A percentile compares a stretch with the other conserved stretches of the same genome.
Evolutionary conservation across 164 flowering plant species (phyloP).

Genomic region (Houttuynia cordata): DNA sequence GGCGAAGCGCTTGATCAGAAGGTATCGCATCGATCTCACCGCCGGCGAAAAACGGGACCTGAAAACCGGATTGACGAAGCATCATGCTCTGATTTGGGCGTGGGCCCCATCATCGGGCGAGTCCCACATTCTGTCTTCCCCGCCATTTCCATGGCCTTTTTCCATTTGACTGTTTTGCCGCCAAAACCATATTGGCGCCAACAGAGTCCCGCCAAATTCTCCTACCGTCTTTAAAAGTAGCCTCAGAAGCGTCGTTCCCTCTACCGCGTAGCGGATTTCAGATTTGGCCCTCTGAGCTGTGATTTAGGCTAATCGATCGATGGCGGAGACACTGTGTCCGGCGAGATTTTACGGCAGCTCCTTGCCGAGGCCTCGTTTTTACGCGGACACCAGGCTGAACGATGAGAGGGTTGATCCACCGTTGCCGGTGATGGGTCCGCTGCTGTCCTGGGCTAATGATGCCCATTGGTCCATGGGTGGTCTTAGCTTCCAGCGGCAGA

Average conservation of each 20-base stretch:
- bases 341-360: slow-evolving; percentile 85
- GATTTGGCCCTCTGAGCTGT: neutral
- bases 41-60: neutral
- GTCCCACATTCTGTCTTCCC: too few relatives aligned
- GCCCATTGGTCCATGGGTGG: slow-evolving; percentile 99
- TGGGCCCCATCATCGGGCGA: too few relatives aligned
- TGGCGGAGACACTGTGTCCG: slow-evolving; percentile 61
- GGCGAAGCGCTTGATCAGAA: slow-evolving; percentile 14
- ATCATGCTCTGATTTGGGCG: too few relatives aligned
- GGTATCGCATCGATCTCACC: slow-evolving; percentile 12
- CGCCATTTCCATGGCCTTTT: too few relatives aligned
- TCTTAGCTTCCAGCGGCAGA: slow-evolving; percentile 50
- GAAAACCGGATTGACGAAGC: too few relatives aligned
- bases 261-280: too few relatives aligned
- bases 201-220: neutral
- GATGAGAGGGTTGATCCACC: slow-evolving; percentile 67
- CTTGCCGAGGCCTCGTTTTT: slow-evolving; percentile 72
- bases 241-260: too few relatives aligned
- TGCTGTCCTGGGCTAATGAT: slow-evolving; percentile 74
- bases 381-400: slow-evolving; percentile 50
- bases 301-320: slow-evolving; percentile 2
- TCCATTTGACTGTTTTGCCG: neutral
- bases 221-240: neutral
- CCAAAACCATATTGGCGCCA: neutral
- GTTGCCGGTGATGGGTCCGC: slow-evolving; percentile 40